A percentile compares a stretch with the other conserved stretches of the same genome.
Conservation (phyloP, 306 rosid genomes). For the Vachellia pachyceras region DNA sequence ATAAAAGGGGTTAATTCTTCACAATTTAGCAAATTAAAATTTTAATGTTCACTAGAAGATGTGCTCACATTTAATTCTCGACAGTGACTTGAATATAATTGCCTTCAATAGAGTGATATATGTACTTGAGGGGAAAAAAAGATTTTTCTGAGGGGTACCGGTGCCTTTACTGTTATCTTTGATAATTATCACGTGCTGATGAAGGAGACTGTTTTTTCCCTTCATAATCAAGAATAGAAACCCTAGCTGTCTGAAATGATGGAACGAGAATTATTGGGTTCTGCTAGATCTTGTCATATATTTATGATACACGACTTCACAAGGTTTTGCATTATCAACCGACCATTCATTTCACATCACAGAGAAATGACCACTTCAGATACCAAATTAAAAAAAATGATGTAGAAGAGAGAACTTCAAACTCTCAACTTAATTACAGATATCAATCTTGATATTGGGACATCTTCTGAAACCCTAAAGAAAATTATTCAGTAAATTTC, state of each 20-base stretch:
- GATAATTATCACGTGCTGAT: not conserved
- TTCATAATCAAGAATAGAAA: not conserved
- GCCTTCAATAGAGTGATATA: too few species aligned
- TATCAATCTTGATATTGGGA: not conserved
- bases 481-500: not conserved
- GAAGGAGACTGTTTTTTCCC: not conserved
- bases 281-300: slow-evolving; percentile 2
- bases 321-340: not conserved
- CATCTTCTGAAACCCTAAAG: not conserved
- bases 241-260: not conserved
- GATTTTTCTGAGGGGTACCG: not conserved
- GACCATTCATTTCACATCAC: not conserved
- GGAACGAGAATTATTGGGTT: not conserved
- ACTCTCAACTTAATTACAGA: not conserved
- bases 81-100: too few species aligned
- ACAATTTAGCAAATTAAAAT: too few species aligned
- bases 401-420: not conserved
- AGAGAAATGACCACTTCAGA: not conserved
- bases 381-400: not conserved
- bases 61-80: too few species aligned
- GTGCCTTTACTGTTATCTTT: not conserved
- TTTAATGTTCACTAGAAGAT: too few species aligned
- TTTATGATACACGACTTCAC: not conserved
- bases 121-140: too few species aligned
- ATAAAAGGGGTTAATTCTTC: too few species aligned